Conservation (phyloP, 2,329 filamentous ascomycete genomes). For the Dryadomyces sulphureus region DNA sequence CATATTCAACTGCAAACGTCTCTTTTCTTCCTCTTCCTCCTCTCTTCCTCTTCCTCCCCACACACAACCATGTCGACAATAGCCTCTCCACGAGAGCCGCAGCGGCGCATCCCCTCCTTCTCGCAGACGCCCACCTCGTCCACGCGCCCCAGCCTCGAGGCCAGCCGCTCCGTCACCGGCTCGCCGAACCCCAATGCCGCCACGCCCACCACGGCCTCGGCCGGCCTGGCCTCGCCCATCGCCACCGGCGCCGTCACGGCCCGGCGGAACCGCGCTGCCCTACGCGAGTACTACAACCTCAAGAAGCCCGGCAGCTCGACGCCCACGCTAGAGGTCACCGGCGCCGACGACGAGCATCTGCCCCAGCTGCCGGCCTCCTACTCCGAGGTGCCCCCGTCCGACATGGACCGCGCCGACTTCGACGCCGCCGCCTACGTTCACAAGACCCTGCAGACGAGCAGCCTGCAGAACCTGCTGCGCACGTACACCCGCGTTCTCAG, state of each 20-base stretch:
- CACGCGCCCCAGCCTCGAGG: constrained; percentile 58
- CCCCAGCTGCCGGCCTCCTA: constrained; percentile 7
- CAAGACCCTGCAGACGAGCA: constrained; percentile 43
- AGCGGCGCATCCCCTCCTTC: constrained; percentile 38
- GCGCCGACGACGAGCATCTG: constrained; percentile 13
- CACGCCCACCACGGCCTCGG: constrained; percentile 11
- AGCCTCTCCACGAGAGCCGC: constrained; percentile 43
- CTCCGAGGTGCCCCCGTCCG: constrained; percentile 47
- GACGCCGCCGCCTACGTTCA: constrained; percentile 55
- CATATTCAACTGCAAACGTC: neutral
- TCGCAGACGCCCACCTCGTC: constrained; percentile 54
- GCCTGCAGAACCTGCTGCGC: constrained; percentile 52
- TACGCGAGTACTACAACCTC: constrained; percentile 91
- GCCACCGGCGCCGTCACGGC: constrained; percentile 15
- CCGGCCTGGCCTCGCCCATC: constrained; percentile 14
- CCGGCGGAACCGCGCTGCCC: constrained; percentile 61
- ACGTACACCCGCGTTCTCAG: constrained; percentile 58
- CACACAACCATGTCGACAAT: constrained; percentile 45
- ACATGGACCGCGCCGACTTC: constrained; percentile 63
- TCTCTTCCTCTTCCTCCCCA: neutral
- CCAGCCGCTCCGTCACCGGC: constrained; percentile 41
- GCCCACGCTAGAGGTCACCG: constrained; percentile 29
- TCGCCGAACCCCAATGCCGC: constrained; percentile 32
- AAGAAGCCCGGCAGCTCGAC: constrained; percentile 27
- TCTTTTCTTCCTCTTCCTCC: too few relatives aligned